Conservation (phyloP, 2,329 filamentous ascomycete genomes). For the Chaetomium sp. region DNA sequence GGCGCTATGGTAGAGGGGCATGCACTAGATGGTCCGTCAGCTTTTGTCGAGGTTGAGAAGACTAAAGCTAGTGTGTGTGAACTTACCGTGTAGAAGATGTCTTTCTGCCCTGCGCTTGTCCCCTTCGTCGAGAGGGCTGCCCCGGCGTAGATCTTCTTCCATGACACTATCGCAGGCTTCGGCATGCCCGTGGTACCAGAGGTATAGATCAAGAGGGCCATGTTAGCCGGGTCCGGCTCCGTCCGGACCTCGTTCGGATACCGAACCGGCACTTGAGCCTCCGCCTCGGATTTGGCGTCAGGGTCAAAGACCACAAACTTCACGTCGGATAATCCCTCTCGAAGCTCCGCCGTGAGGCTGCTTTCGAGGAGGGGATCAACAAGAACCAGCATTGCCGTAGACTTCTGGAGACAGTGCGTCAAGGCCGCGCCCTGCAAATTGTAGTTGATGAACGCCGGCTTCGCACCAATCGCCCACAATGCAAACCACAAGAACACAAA, state of each 20-base stretch:
- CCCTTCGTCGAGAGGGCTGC: constrained; percentile 48
- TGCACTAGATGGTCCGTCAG: constrained; percentile 47
- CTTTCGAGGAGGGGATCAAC: constrained; percentile 56
- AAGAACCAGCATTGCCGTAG: constrained; percentile 59
- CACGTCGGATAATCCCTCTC: constrained; percentile 41
- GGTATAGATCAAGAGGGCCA: constrained; percentile 75
- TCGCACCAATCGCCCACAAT: constrained; percentile 74
- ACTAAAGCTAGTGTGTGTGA: constrained; percentile 4
- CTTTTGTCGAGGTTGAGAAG: neutral
- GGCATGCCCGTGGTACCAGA: constrained; percentile 80
- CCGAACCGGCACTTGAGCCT: constrained; percentile 45
- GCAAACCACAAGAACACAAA: constrained; percentile 74
- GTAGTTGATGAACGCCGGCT: constrained; percentile 82
- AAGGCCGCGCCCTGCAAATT: constrained; percentile 67
- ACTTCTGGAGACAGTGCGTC: constrained; percentile 63
- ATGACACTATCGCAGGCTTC: constrained; percentile 69
- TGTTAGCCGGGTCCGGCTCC: constrained; percentile 45
- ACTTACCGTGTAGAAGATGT: constrained; percentile 68
- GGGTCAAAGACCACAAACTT: constrained; percentile 55
- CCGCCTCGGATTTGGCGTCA: constrained; percentile 48
- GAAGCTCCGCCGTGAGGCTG: constrained; percentile 52
- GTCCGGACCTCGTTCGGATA: constrained; percentile 51
- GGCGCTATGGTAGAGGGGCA: constrained; percentile 84
- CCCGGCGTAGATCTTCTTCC: constrained; percentile 55
- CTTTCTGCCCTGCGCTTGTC: constrained; percentile 48